Evolutionary conservation across 2,329 filamentous ascomycete species (phyloP), one percentile per base, ranked within the genome.

Genomic region (Botryotinia convoluta): DNA sequence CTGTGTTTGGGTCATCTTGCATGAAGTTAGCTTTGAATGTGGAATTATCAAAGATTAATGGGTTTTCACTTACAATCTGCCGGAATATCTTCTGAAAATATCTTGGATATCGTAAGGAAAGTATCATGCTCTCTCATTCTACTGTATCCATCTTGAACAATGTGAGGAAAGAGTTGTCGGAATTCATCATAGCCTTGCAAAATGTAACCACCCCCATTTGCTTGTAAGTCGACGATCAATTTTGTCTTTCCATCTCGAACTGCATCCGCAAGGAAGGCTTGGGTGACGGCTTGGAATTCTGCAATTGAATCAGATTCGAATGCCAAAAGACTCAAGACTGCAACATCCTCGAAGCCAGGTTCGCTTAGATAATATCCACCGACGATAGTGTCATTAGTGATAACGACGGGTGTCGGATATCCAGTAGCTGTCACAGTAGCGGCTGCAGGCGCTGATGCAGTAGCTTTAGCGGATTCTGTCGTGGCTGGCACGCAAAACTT

Each of bases 151-250:
- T 77, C 76, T 70, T 80, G 79, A 9, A 78, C 77, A n/a, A 81
- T 79, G 22, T 75, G 71, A 45, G 81, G 80, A 69, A 81, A 81
- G 65, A 81, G 77, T 62, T 84, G 79, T 32, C 81, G 78, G 78
- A 90, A 90, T 0, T 86, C 74, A 70, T 86, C 84, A 62, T 84
- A 85, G 0, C 84, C 86, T 12, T 84, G 82, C 12, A 82, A 77
- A 22, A 88, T 78, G 62, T 81, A 80, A 1, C 91, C 90, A 57
- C 90, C 91, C 0, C 83, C 83, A 75, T 93, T 93, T 3, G 83
- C 84, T 6, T 87, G 85, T 10, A 92, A 78, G 75, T 93, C 91
- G 74, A 93, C 87, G 44, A 93, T 84, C 8, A 93, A 83, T 79
- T 88, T 90, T 2, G 83, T 87, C 79, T 89, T 90, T 3, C 84